Evolutionary conservation across 2,329 filamentous ascomycete genomes (phyloP).

Genomic region (Cladosporium halotolerans): DNA sequence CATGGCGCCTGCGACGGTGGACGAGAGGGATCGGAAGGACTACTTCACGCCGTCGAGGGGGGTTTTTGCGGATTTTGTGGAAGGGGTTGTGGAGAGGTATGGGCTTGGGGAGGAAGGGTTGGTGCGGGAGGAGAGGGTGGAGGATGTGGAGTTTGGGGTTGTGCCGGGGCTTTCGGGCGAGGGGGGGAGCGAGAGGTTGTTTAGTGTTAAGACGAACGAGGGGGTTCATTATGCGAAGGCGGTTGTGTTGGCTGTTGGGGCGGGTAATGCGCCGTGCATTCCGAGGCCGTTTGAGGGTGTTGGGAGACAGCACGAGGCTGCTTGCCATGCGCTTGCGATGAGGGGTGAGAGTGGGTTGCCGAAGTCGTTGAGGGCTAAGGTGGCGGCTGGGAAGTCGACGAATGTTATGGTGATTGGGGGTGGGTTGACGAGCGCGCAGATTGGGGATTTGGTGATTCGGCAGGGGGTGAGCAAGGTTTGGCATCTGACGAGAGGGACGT

Average conservation of each 20-base stretch:
- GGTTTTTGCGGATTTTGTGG: slow-evolving; percentile 39
- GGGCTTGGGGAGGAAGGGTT: slow-evolving; percentile 45
- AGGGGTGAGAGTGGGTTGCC: slow-evolving; percentile 4
- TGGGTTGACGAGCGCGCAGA: slow-evolving; percentile 69
- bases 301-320: slow-evolving; percentile 38
- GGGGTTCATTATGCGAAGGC: slow-evolving; percentile 51
- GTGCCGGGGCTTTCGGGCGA: slow-evolving; percentile 38
- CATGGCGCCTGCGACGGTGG: slow-evolving; percentile 32
- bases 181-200: slow-evolving; percentile 45
- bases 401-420: slow-evolving; percentile 67
- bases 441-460: slow-evolving; percentile 60
- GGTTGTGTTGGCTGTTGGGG: slow-evolving; percentile 65
- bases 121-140: slow-evolving; percentile 55
- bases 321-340: slow-evolving; percentile 50
- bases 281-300: slow-evolving; percentile 31
- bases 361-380: slow-evolving; percentile 42
- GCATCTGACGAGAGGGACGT: slow-evolving; percentile 59
- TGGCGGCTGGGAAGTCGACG: slow-evolving; percentile 40
- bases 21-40: slow-evolving; percentile 43
- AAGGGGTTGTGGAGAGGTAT: slow-evolving; percentile 35
- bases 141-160: slow-evolving; percentile 55
- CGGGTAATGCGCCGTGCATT: slow-evolving; percentile 54
- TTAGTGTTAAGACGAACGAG: slow-evolving; percentile 56
- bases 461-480: slow-evolving; percentile 62
- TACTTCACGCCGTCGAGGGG: slow-evolving; percentile 38